These are phyloP conservation scores for Arxiozyma slooffiae DNA, from an alignment of 1,139 yeast species.

Conservation along the genomic window DNA sequence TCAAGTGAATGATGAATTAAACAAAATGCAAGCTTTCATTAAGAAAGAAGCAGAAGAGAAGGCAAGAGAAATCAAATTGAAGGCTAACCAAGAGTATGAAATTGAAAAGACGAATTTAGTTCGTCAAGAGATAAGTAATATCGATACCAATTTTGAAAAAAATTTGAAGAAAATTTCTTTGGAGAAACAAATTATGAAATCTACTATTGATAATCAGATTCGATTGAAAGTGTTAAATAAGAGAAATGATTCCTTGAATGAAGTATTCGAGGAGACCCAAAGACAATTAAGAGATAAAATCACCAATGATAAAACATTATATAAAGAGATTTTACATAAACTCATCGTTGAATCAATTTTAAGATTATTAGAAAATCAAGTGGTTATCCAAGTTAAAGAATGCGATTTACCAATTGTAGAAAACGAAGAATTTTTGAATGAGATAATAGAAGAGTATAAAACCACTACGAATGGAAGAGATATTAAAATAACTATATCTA, in stretches of 20 bases:
- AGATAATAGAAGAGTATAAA: conserved; percentile 55
- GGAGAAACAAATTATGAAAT: conserved; percentile 90
- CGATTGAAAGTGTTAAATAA: conserved; percentile 83
- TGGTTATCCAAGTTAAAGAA: conserved; percentile 58
- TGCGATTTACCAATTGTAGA: conserved; percentile 56
- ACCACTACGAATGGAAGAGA: conserved; percentile 53
- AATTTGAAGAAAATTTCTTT: conserved; percentile 85
- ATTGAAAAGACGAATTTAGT: conserved; percentile 93
- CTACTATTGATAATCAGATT: conserved; percentile 90
- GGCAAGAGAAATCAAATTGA: conserved; percentile 88
- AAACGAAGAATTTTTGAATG: conserved; percentile 29
- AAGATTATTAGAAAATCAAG: conserved; percentile 62
- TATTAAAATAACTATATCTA: conserved; percentile 54
- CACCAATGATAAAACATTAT: conserved; percentile 43
- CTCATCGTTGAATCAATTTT: conserved; percentile 77
- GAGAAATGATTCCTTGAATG: conserved; percentile 71
- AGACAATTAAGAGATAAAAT: conserved; percentile 45
- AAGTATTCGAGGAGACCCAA: conserved; percentile 63
- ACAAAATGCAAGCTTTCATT: conserved; percentile 97
- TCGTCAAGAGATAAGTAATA: conserved; percentile 81
- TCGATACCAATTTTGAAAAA: conserved; percentile 70
- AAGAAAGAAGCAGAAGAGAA: conserved; percentile 98
- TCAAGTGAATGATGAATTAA: conserved; percentile 88
- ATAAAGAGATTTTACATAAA: conserved; percentile 61
- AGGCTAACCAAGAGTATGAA: conserved; percentile 98